Evolutionary conservation across 345 rosid species (phyloP), one percentile per base, ranked within the genome.

Genomic region (Brassica cretica): DNA sequence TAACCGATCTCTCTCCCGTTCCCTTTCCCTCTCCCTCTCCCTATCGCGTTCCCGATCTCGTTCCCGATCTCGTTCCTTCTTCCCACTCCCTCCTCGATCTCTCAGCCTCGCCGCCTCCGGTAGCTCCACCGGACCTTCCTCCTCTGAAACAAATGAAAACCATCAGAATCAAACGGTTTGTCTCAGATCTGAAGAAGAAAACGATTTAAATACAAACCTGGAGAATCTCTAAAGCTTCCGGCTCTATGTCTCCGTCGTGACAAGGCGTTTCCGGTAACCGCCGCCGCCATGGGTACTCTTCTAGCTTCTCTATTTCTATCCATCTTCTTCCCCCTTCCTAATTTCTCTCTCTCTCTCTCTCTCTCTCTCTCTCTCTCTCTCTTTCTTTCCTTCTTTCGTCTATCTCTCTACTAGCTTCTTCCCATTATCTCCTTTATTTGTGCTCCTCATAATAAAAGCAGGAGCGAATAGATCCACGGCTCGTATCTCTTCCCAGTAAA

Each of bases 281-380:
- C 87, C 87, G 91, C 83, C 41, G 90, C 86, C 87, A 87, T 84
- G 41, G 84, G 82, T 14, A 86, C 88, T 85, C 99, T 85, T 74
- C 96, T 88, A 68, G 89, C 88, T 79, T 96, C 99, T 84, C 99
- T 86, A 83, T 78, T 89, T 83, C 98, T 86, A 79, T 96, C 99
- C 99, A 96, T 80, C 78, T 78, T 67, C 82, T 46, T 41, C 11
- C 44, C 41, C 41, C 41, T 37, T 41, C 53, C 53, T 12, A 44
- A 44, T 12, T 15, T 60, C 70, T 82, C 75, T 75, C 70, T 82
- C 75, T 75, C 69, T 79, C 70, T 59, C 64, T 69, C 49, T 65
- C 77, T 84, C 18, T 64, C 3, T 60, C 77, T 84, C 18, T 64
- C 6, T 15, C 64, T 82, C 85, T 39, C 39, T 41, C 49, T 79